These are phyloP conservation scores for Castanospermum australe DNA, from an alignment of 306 rosid genomes.

Conservation along the genomic window DNA sequence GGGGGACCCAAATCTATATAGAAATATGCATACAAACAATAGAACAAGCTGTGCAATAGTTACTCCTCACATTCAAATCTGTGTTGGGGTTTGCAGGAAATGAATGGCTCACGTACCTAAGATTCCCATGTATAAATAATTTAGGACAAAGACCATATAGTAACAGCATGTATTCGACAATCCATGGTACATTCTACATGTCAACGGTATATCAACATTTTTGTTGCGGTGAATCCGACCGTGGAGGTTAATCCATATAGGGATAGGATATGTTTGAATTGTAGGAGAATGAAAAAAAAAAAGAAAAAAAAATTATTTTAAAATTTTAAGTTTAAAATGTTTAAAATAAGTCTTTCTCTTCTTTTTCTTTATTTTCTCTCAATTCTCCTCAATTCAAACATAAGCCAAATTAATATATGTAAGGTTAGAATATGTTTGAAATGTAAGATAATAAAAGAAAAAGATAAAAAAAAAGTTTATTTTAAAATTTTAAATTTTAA, in stretches of 20 bases:
- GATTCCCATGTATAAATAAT: conserved; percentile 52
- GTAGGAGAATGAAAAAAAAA: too few relatives aligned
- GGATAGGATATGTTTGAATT: too few relatives aligned
- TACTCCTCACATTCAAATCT: conserved; percentile 80
- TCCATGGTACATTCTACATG: conserved; percentile 17
- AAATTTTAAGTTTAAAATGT: too few relatives aligned
- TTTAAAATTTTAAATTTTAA: too few relatives aligned
- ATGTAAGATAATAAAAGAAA: too few relatives aligned
- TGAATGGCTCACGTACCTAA: conserved; percentile 56
- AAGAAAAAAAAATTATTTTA: too few relatives aligned
- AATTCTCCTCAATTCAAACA: too few relatives aligned
- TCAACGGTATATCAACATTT: conserved; percentile 23
- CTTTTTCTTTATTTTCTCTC: too few relatives aligned
- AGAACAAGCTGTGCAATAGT: conserved; percentile 69
- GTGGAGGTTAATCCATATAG: conserved; percentile 1
- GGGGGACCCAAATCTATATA: conserved; percentile 85
- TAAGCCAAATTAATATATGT: too few relatives aligned
- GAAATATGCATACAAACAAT: conserved; percentile 78
- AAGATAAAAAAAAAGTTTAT: too few relatives aligned
- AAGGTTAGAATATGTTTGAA: too few relatives aligned
- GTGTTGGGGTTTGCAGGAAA: conserved; percentile 63
- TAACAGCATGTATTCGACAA: conserved; percentile 36
- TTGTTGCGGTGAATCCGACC: conserved; percentile 4
- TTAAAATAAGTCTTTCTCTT: too few relatives aligned
- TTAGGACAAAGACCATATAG: conserved; percentile 13